These are phyloP conservation scores for Ustilago trichophora DNA, from an alignment of 1,284 basidiomycete species.

Conservation along the genomic window DNA sequence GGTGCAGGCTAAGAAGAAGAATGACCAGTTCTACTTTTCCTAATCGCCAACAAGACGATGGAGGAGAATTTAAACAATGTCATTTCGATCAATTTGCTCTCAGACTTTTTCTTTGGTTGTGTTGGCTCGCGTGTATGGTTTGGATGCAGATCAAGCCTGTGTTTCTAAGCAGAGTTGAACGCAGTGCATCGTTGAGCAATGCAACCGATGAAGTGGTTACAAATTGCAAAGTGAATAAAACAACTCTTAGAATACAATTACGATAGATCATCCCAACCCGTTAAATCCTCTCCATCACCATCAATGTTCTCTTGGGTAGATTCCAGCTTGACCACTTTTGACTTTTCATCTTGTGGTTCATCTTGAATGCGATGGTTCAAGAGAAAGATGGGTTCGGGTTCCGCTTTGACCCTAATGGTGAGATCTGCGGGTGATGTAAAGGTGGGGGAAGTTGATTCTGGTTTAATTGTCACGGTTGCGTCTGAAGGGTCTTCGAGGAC, in stretches of 20 bases:
- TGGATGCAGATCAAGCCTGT: no score
- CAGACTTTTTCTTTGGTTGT: no score
- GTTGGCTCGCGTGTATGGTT: no score
- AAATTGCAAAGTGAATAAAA: neutral
- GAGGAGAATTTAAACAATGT: no score
- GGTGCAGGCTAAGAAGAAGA: slow-evolving; percentile 67
- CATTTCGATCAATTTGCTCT: no score
- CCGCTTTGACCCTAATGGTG: slow-evolving; percentile 12
- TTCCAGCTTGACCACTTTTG: slow-evolving; percentile 18
- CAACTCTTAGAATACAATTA: neutral
- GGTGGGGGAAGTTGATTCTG: slow-evolving; percentile 5
- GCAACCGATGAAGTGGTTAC: no score
- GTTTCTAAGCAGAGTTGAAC: no score
- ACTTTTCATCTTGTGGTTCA: slow-evolving; percentile 1
- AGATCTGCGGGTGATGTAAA: neutral
- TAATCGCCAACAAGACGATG: slow-evolving; percentile 2
- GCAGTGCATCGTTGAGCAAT: neutral
- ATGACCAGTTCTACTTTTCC: slow-evolving; percentile 63
- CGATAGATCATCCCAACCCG: slow-evolving; percentile 40
- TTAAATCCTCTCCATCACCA: slow-evolving; percentile 19
- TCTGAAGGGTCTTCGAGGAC: no score
- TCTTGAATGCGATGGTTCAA: neutral
- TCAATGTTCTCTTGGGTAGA: neutral
- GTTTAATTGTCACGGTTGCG: neutral
- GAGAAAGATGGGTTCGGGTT: neutral